phyloP scores from a whole-genome alignment of 164 flowering plant species.

The Akebia trifoliata region DNA sequence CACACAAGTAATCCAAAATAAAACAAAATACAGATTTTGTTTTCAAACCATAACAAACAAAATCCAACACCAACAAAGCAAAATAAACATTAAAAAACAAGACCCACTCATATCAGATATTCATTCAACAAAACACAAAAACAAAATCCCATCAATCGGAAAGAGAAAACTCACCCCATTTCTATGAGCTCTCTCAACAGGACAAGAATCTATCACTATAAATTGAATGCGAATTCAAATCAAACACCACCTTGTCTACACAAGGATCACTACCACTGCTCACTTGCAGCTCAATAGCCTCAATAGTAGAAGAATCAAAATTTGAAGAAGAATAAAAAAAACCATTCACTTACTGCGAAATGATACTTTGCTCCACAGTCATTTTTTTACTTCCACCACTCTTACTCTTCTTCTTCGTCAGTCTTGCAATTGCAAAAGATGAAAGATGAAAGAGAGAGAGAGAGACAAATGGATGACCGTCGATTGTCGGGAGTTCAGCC shows the following conservation, averaged over 20 bases:
- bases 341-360: conserved; percentile 51
- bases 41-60: too few species aligned
- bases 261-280: conserved; percentile 7
- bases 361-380: conserved; percentile 53
- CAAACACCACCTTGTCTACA: conserved; percentile 58
- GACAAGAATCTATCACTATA: conserved; percentile 89
- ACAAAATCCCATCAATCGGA: too few species aligned
- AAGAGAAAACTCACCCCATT: conserved; percentile 61
- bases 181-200: conserved; percentile 84
- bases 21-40: too few species aligned
- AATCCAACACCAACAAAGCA: too few species aligned
- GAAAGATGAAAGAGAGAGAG: too few species aligned
- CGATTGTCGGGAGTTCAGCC: too few species aligned
- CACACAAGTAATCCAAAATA: too few species aligned
- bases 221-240: conserved; percentile 80
- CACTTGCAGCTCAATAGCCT: conserved; percentile 43
- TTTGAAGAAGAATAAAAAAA: conserved; percentile 31
- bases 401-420: conserved; percentile 47
- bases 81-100: too few species aligned
- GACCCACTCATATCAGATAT: conserved; percentile 5
- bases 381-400: conserved; percentile 60
- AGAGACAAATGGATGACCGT: too few species aligned
- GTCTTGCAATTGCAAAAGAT: too few species aligned
- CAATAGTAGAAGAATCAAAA: conserved; percentile 20
- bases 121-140: neutral